phyloP scores from a whole-genome alignment of 495 filamentous ascomycete genomes.

The Neurospora pannonica region DNA sequence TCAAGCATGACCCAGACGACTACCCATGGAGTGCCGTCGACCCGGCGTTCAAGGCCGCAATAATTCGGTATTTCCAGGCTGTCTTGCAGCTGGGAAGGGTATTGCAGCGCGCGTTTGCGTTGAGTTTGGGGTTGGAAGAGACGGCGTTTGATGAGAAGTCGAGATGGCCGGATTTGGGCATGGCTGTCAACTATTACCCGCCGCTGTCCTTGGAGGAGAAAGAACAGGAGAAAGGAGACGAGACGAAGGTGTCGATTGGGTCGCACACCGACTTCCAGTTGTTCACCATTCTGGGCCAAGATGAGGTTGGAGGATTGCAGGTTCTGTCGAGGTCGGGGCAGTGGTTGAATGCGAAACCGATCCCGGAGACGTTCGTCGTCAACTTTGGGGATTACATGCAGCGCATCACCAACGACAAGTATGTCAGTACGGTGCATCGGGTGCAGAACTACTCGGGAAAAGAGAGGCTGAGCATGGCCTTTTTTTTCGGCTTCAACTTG shows the following conservation, averaged over 20 bases:
- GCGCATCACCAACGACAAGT: slow-evolving; percentile 52
- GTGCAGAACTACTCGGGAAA: slow-evolving; percentile 39
- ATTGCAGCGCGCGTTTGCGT: slow-evolving; percentile 37
- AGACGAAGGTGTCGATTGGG: slow-evolving; percentile 32
- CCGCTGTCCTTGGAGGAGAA: background rate
- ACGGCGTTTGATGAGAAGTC: slow-evolving; percentile 39
- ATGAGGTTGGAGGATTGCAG: slow-evolving; percentile 44
- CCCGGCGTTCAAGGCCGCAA: slow-evolving; percentile 33
- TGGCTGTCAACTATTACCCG: slow-evolving; percentile 26
- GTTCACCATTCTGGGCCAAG: slow-evolving; percentile 50
- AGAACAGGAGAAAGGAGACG: background rate
- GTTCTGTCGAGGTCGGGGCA: slow-evolving; percentile 41
- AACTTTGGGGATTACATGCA: slow-evolving; percentile 61
- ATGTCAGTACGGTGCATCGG: slow-evolving; percentile 52
- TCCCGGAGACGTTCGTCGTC: slow-evolving; percentile 53
- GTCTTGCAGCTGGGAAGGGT: slow-evolving; percentile 39
- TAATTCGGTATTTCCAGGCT: slow-evolving; percentile 33
- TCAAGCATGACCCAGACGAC: slow-evolving; percentile 37
- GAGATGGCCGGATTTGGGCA: slow-evolving; percentile 32
- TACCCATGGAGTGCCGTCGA: slow-evolving; percentile 38
- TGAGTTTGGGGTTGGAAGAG: slow-evolving; percentile 39
- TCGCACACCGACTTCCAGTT: slow-evolving; percentile 55
- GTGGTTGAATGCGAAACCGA: slow-evolving; percentile 47
- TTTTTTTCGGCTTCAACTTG: slow-evolving; percentile 45
- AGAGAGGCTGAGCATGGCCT: slow-evolving; percentile 48